Conservation (phyloP, 352 stramenopile species). For the Pythium guiyangense region DNA sequence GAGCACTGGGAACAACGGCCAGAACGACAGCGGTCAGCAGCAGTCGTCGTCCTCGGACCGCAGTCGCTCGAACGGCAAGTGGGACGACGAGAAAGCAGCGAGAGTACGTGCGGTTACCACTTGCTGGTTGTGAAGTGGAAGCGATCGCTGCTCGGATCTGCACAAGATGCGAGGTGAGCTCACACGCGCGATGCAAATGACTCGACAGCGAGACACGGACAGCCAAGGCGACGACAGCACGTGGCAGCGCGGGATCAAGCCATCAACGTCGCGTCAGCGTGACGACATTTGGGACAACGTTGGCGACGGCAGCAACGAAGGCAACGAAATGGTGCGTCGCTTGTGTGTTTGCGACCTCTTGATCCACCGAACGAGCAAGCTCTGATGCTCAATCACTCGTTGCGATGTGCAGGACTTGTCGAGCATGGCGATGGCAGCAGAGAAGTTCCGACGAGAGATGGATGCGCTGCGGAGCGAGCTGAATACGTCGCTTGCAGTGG, state of each 20-base stretch:
- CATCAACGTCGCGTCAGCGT: conserved; percentile 22
- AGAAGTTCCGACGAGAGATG: conserved; percentile 85
- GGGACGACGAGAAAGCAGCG: conserved; percentile 41
- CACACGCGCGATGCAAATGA: not conserved
- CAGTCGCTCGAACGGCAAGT: conserved; percentile 41
- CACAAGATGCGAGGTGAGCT: not conserved
- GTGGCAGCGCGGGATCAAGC: conserved; percentile 54
- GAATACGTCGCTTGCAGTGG: conserved; percentile 20
- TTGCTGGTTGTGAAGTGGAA: no score
- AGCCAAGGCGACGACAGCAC: conserved; percentile 31
- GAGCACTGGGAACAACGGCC: conserved; percentile 6
- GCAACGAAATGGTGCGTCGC: conserved; percentile 55
- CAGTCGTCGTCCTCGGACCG: conserved; percentile 26
- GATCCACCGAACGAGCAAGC: not conserved
- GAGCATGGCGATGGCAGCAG: conserved; percentile 72
- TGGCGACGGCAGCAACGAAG: conserved; percentile 27
- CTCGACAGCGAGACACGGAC: conserved; percentile 22
- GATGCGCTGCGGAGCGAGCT: conserved; percentile 70
- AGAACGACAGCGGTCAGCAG: conserved; percentile 14
- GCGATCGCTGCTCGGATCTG: not conserved
- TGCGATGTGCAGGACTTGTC: conserved; percentile 54
- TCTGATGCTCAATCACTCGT: conserved; percentile 8
- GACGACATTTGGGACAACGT: conserved; percentile 84
- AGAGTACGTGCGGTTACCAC: conserved; percentile 15
- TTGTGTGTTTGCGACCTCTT: not conserved